Percentiles rank a stretch among this genome's conserved stretches.
phyloP scores from a whole-genome alignment of 1,139 yeast species.

The Yamadazyma blattariae region DNA sequence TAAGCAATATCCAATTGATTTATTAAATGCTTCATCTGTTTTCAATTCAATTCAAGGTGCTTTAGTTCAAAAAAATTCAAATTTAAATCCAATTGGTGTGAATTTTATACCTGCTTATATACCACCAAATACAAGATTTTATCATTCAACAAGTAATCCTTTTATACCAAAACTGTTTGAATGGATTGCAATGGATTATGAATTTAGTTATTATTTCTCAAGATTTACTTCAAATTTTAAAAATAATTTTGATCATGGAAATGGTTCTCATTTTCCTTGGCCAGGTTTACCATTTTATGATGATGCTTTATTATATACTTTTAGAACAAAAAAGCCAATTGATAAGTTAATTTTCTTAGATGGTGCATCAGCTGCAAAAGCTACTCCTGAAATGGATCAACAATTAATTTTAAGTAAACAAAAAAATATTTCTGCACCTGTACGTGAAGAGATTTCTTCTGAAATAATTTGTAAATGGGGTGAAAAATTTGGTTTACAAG shows the following conservation, averaged over 20 bases:
- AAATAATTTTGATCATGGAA: background rate
- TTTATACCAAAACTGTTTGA: slow-evolving; percentile 43
- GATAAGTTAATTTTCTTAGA: slow-evolving; percentile 46
- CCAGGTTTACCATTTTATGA: slow-evolving; percentile 1
- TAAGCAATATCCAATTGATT: slow-evolving; percentile 26
- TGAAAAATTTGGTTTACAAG: slow-evolving; percentile 44
- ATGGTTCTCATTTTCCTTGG: background rate
- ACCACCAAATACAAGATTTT: slow-evolving; percentile 52
- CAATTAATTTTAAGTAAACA: slow-evolving; percentile 39
- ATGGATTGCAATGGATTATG: slow-evolving; percentile 60
- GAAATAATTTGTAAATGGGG: slow-evolving; percentile 53
- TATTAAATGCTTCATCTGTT: slow-evolving; percentile 48
- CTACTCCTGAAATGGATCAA: slow-evolving; percentile 57
- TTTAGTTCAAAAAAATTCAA: slow-evolving; percentile 45
- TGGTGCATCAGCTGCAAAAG: slow-evolving; percentile 60
- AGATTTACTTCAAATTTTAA: background rate
- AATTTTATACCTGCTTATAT: slow-evolving; percentile 54
- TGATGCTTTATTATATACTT: slow-evolving; percentile 28
- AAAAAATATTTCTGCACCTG: slow-evolving; percentile 19
- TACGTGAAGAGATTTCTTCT: slow-evolving; percentile 27
- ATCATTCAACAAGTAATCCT: slow-evolving; percentile 39
- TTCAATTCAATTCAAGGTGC: slow-evolving; percentile 53
- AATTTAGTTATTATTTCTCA: slow-evolving; percentile 51
- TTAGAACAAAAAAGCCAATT: slow-evolving; percentile 41
- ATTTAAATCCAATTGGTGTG: slow-evolving; percentile 53